Base-by-base conservation (phyloP, 192 early-diverging fungal species). In the Allomyces javanicus region DNA sequence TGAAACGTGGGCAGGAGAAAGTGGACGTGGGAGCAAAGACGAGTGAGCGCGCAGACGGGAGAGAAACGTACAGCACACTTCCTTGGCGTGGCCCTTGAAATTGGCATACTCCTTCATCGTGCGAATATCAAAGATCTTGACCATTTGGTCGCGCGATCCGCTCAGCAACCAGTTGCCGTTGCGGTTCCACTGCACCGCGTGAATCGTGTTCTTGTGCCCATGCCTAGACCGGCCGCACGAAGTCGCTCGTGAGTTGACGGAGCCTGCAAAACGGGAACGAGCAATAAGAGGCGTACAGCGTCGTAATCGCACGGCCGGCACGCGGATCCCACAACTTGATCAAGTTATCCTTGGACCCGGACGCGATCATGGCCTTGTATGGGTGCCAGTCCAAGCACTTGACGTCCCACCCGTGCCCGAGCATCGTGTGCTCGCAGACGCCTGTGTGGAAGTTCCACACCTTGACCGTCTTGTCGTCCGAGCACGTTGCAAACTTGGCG, bases 281-380 rank as follows among this genome's bases (percentile, higher is more conserved):
- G 10, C 55, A 63, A 10, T 23, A 27, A 33, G n/a, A 3, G 0
- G 73, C 78, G 72, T 76, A 89, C 81, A 99, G 71, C 24, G 91
- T 92, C 4, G 89, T 87, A 27, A 99, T 74, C 43, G 83, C 83
- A 66, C 89, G 85, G 55, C 89, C 87, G 5, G 87, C 81, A 67
- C 91, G 90, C 4, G 96, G 96, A 75, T 99, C 96, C 96, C 96
- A 99, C 40, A 95, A 76, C 69, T 95, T 94, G n/a, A 93, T 85
- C 21, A 90, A 77, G 68, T 93, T 92, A 75, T 99, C 96, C 67
- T 95, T 96, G 62, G 88, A 86, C 43, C 96, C 93, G 17, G 93
- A 95, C 25, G 91, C 94, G 0, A 99, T 77, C 64, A 99, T 74
- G 4, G 88, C 92, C 72, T 94, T 87, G 68, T 84, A 81, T 27